Evolutionary conservation across 2,329 filamentous ascomycete genomes (phyloP).

Genomic region (Hypoxylon sp.): DNA sequence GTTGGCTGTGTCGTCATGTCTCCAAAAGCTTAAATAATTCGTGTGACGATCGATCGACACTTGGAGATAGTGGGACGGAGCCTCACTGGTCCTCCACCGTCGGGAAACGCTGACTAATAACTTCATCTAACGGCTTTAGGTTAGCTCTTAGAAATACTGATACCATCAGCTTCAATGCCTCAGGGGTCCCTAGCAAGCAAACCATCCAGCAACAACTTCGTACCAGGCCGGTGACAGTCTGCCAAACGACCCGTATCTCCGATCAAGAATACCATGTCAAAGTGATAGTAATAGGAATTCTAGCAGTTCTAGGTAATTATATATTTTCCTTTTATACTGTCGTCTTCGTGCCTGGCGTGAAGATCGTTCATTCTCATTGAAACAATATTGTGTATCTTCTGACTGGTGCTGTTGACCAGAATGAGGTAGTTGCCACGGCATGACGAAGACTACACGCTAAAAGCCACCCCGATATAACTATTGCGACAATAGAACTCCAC

Average conservation of each 20-base stretch:
- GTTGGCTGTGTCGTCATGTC: conserved; percentile 41
- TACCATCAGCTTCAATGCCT: conserved; percentile 1
- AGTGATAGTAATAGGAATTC: no score
- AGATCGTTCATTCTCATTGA: no score
- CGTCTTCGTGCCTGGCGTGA: no score
- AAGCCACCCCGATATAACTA: no score
- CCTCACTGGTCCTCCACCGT: conserved; percentile 27
- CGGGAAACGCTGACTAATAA: conserved; percentile 18
- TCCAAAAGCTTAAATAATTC: conserved; percentile 33
- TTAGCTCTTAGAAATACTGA: conserved; percentile 1
- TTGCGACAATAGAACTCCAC: no score
- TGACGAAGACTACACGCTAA: no score
- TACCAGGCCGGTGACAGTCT: background rate
- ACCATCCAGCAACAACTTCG: background rate
- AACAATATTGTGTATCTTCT: no score
- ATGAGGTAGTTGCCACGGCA: no score
- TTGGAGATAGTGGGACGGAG: conserved; percentile 42
- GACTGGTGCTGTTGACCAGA: no score
- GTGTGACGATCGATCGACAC: conserved; percentile 32
- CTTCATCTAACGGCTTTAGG: conserved; percentile 26
- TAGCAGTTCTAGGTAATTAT: no score
- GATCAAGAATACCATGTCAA: no score
- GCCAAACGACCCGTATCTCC: background rate
- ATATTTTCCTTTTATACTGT: no score
- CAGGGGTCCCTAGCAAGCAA: conserved; percentile 2